Evolutionary conservation across 2,329 filamentous ascomycete genomes (phyloP).

Genomic region (Geoglossum cookeanum): DNA sequence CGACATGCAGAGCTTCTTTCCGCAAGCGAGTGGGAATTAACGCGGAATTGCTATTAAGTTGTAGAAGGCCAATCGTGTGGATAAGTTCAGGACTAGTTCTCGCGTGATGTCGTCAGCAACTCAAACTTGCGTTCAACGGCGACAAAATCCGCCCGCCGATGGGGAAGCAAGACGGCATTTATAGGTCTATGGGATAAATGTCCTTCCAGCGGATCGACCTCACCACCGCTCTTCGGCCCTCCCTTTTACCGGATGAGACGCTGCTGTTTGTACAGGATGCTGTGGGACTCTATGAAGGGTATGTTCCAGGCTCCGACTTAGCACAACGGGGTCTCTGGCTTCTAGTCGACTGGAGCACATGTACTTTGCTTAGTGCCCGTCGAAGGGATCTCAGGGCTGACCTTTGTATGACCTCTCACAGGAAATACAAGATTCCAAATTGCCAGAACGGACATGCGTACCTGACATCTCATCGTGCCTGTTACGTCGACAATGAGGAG

Average conservation of each 20-base stretch:
- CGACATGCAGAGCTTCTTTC: no score
- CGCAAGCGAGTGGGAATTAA: no score
- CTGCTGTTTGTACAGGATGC: conserved; percentile 94
- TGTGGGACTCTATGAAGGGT: conserved; percentile 96
- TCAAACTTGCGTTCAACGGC: background rate
- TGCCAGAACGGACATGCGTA: conserved; percentile 95
- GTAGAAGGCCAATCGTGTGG: no score
- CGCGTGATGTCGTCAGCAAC: background rate
- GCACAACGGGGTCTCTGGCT: background rate
- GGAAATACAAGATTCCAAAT: conserved; percentile 85
- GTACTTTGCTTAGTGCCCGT: conserved; percentile 3
- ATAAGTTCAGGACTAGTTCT: no score
- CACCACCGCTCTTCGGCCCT: conserved; percentile 86
- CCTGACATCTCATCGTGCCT: conserved; percentile 83
- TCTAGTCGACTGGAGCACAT: background rate
- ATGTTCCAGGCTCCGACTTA: conserved; percentile 20
- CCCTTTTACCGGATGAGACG: conserved; percentile 81
- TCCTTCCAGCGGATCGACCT: conserved; percentile 91
- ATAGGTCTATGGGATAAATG: conserved; percentile 34
- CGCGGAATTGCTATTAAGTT: no score
- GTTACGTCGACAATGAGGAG: conserved; percentile 80
- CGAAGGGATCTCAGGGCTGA: background rate
- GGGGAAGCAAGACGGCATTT: background rate
- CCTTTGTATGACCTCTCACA: conserved; percentile 20
- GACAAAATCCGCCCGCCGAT: background rate